Conservation (phyloP, 148 eudicot species). For the Rheum nobile region DNA sequence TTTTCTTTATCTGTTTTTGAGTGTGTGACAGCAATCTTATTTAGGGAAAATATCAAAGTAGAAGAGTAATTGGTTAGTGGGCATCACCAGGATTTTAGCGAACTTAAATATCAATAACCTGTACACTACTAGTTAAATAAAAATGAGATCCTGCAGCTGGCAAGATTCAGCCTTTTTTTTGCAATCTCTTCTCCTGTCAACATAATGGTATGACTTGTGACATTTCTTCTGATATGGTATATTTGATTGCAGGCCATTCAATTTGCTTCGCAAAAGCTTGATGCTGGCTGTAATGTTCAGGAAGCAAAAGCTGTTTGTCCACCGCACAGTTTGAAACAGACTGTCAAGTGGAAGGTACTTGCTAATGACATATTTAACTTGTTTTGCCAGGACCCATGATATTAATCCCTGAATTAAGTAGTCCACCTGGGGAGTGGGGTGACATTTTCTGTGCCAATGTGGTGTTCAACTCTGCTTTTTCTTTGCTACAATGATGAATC, state of each 20-base stretch:
- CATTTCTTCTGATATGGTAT: neutral
- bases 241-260: constrained; percentile 54
- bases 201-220: neutral
- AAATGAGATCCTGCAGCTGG: neutral
- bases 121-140: neutral
- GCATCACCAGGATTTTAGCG: neutral
- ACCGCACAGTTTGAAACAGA: constrained; percentile 46
- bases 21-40: neutral
- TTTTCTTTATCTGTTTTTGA: neutral
- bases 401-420: neutral
- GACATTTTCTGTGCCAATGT: neutral
- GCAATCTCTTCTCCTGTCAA: neutral
- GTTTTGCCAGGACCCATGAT: neutral
- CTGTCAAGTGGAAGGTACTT: constrained; percentile 69
- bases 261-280: constrained; percentile 53
- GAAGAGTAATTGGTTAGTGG: neutral
- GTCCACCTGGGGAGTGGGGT: neutral
- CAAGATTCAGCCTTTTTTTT: neutral
- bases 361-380: neutral
- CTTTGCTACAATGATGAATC: neutral
- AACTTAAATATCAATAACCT: neutral
- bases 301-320: constrained; percentile 67
- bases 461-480: neutral
- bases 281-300: constrained; percentile 49
- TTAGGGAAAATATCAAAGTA: neutral